Evolutionary conservation across 164 flowering plant genomes (phyloP).

Genomic region (Berberis thunbergii): DNA sequence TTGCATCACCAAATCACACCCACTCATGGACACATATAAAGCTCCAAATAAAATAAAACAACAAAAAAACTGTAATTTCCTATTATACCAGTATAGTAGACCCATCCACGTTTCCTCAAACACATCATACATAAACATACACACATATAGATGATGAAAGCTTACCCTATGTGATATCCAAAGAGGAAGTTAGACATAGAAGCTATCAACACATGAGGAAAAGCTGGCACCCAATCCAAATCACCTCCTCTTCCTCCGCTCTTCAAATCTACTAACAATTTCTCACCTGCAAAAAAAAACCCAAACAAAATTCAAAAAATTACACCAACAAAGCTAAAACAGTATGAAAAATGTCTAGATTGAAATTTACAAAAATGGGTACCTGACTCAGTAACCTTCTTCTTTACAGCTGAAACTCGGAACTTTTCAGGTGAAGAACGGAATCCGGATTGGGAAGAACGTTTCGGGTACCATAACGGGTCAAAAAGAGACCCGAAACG

Average conservation of each 20-base stretch:
- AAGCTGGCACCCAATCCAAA: conserved; percentile 67
- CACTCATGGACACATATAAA: too few species aligned
- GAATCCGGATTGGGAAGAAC: conserved; percentile 6
- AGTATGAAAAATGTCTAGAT: too few species aligned
- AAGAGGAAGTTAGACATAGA: conserved; percentile 70
- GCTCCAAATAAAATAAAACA: too few species aligned
- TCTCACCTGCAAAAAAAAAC: conserved; percentile 2
- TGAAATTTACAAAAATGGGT: not conserved
- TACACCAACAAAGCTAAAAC: not conserved
- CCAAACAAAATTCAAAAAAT: too few species aligned
- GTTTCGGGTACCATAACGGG: not conserved
- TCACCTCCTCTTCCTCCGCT: conserved; percentile 26
- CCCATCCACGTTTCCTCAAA: not conserved
- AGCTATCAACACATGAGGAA: conserved; percentile 59
- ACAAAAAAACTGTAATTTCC: too few species aligned
- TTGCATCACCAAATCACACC: too few species aligned
- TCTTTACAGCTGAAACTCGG: conserved; percentile 14
- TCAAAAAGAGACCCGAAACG: not conserved
- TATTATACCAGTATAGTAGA: too few species aligned
- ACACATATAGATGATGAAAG: not conserved
- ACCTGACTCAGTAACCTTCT: conserved; percentile 22
- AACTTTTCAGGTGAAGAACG: conserved; percentile 9
- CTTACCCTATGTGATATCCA: conserved; percentile 77
- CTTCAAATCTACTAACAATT: conserved; percentile 5
- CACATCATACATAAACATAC: not conserved